These are phyloP conservation scores for Colletotrichum viniferum DNA, from an alignment of 2,329 filamentous ascomycete genomes.

Conservation along the genomic window DNA sequence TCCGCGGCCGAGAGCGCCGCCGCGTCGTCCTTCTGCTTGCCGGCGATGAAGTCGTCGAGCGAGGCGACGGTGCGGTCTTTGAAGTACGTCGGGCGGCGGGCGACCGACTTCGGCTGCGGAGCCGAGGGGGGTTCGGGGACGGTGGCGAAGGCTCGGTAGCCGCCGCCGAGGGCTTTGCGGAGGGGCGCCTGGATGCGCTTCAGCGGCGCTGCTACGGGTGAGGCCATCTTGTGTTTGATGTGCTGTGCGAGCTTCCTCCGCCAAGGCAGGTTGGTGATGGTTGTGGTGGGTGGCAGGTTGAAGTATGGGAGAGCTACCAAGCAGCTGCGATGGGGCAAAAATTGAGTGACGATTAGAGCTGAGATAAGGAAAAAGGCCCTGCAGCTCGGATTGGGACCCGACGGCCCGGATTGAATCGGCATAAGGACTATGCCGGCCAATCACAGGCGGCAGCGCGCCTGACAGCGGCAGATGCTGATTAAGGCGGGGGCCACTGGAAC, in stretches of 20 bases:
- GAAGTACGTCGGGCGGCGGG: conserved; percentile 58
- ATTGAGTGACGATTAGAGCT: neutral
- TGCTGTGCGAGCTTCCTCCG: neutral
- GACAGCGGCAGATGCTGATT: conserved; percentile 6
- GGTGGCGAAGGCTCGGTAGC: conserved; percentile 50
- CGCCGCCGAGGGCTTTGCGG: conserved; percentile 41
- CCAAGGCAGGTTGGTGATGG: neutral
- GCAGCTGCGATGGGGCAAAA: conserved; percentile 9
- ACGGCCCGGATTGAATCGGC: conserved; percentile 23
- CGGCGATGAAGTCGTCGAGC: conserved; percentile 61
- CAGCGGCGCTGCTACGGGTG: conserved; percentile 39
- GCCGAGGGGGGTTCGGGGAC: conserved; percentile 33
- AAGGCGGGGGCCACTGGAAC: neutral
- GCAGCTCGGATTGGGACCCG: conserved; percentile 2
- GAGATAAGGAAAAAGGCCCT: conserved; percentile 5
- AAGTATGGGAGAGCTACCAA: neutral
- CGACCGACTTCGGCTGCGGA: conserved; percentile 21
- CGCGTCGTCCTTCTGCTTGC: conserved; percentile 1
- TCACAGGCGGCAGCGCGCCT: neutral
- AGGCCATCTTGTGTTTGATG: conserved; percentile 36
- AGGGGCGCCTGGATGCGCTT: conserved; percentile 47
- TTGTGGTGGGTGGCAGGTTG: neutral
- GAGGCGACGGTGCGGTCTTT: conserved; percentile 62
- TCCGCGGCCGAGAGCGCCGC: conserved; percentile 47
- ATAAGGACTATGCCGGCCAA: neutral